Evolutionary conservation across 257 asterid species (phyloP), one percentile per base, ranked within the genome.

Genomic region (Parsonsia alboflavescens): DNA sequence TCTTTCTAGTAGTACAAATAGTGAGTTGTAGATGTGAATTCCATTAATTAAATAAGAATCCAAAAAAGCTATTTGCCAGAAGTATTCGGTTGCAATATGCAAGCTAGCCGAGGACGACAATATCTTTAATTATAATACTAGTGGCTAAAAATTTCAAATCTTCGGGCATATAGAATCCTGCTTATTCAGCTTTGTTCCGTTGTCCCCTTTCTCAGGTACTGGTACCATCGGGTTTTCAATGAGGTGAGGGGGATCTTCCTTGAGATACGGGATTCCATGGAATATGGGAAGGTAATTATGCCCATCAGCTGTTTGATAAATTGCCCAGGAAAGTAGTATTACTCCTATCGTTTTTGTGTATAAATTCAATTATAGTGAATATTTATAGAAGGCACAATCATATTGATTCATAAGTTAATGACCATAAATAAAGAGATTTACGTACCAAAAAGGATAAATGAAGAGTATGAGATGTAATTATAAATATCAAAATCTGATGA

Each of bases 31-130:
- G 49, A 46, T 57, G 33, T 68, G 53, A 79, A 19, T 0, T 21
- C 46, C 45, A 39, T 36, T 52, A 36, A 39, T 50, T 52, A 36
- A 7, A 17, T 5, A n/a, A 46, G 66, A 1, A 21, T 4, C 44
- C 68, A 65, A 33, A 71, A 62, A 71, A 72, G 46, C 49, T n/a
- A 77, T 62, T 77, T 77, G 72, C 59, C 72, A 62, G 72, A 61
- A 61, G 72, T 49, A 19, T 13, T 61, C n/a, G 63, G 30, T 49
- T 49, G 42, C 39, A 1, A 33, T 33, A 33, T 33, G 39, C 66
- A 61, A 49, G 68, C 33, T 10, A 63, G 68, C 41, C 58, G 68
- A 64, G 72, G 19, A 41, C 41, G n/a, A 66, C 64, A 2, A 57
- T 21, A 71, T 54, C 53, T 58, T 63, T 68, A 19, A 70, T 57